These are phyloP conservation scores for Fusarium foetens DNA, from an alignment of 2,329 filamentous ascomycete genomes.

Conservation along the genomic window DNA sequence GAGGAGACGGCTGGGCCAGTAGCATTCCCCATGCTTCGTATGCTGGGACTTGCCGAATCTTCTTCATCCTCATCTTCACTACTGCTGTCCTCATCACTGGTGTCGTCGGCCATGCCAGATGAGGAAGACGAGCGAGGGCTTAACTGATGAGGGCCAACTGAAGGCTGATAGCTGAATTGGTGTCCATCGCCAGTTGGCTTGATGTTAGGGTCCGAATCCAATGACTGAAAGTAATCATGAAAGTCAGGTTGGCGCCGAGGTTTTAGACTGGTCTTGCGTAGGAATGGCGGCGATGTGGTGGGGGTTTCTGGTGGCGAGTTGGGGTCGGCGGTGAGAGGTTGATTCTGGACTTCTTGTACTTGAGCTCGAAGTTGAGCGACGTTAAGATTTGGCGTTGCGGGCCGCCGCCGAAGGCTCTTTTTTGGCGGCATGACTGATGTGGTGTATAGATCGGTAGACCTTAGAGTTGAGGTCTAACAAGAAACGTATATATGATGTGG, in stretches of 20 bases:
- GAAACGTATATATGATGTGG: slow-evolving; percentile 44
- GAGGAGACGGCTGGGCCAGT: slow-evolving; percentile 23
- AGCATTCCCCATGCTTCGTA: slow-evolving; percentile 42
- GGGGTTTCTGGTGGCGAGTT: slow-evolving; percentile 62
- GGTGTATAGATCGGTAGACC: slow-evolving; percentile 6
- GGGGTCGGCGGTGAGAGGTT: slow-evolving; percentile 50
- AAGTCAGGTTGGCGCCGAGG: slow-evolving; percentile 49
- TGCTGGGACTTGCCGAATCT: slow-evolving; percentile 41
- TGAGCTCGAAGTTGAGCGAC: slow-evolving; percentile 37
- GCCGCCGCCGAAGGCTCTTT: slow-evolving; percentile 51
- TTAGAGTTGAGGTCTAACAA: slow-evolving; percentile 13
- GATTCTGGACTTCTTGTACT: slow-evolving; percentile 37
- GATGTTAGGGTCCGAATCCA: slow-evolving; percentile 54
- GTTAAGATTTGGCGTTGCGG: slow-evolving; percentile 56
- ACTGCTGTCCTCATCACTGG: slow-evolving; percentile 39
- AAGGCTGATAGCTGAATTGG: slow-evolving; percentile 55
- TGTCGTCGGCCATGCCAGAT: slow-evolving; percentile 37
- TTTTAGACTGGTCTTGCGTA: slow-evolving; percentile 48
- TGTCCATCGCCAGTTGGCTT: slow-evolving; percentile 55
- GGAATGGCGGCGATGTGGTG: slow-evolving; percentile 51
- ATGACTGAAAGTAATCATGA: slow-evolving; percentile 45
- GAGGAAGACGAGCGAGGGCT: slow-evolving; percentile 52
- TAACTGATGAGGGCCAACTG: slow-evolving; percentile 49
- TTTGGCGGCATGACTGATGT: slow-evolving; percentile 45
- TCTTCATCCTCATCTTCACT: slow-evolving; percentile 40